Conservation (phyloP, 176 grass and related monocot genomes). For the Saccharum spontaneum region DNA sequence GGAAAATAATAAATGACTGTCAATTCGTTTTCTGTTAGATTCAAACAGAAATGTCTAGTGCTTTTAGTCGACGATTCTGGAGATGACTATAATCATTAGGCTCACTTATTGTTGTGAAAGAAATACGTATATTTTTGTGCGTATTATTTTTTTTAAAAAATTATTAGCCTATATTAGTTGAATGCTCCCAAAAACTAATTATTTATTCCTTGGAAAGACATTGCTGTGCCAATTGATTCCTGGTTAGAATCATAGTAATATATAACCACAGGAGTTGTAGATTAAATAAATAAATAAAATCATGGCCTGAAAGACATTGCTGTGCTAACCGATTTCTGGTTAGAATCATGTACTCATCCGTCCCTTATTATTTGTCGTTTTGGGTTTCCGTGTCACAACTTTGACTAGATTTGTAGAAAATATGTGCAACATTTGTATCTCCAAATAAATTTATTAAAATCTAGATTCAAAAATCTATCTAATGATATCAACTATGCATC, state of each 20-base stretch:
- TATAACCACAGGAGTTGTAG: background rate
- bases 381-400: too few species aligned
- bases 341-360: background rate
- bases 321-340: background rate
- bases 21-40: slow-evolving; percentile 24
- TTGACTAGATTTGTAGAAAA: too few species aligned
- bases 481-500: too few species aligned
- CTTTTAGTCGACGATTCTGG: slow-evolving; percentile 20
- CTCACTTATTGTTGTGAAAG: slow-evolving; percentile 14
- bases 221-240: background rate
- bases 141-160: background rate
- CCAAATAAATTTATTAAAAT: too few species aligned
- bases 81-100: slow-evolving; percentile 13
- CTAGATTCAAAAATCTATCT: too few species aligned
- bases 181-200: background rate
- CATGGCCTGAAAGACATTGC: background rate
- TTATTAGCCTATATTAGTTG: background rate
- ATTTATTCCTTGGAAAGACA: background rate
- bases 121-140: background rate
- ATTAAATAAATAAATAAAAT: background rate
- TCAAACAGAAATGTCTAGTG: slow-evolving; percentile 14
- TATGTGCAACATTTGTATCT: too few species aligned
- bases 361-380: too few species aligned
- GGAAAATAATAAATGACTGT: slow-evolving; percentile 11
- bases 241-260: background rate